phyloP scores from a whole-genome alignment of 2,329 filamentous ascomycete species.

The Arthrinium puccinioides region DNA sequence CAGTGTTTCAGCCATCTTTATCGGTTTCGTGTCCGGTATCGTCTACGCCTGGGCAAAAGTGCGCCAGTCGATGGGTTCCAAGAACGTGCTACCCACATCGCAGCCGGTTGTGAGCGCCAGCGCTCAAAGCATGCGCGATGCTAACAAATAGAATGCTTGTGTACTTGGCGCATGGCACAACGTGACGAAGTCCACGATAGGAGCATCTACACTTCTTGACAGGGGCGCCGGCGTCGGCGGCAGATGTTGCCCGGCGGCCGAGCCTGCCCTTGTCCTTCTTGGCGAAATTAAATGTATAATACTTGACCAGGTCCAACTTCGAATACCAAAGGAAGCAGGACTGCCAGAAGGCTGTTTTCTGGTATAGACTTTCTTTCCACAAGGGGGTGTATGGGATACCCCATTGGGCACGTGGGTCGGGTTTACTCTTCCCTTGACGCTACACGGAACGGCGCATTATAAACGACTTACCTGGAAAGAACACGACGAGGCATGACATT shows the following conservation, averaged over 20 bases:
- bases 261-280: constrained; percentile 5
- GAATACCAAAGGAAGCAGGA: too few relatives aligned
- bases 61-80: constrained; percentile 62
- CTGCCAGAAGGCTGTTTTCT: constrained; percentile 1
- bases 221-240: too few relatives aligned
- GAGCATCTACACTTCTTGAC: constrained; percentile 3
- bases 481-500: too few relatives aligned
- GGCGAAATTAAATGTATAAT: constrained; percentile 20
- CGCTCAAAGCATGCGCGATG: constrained; percentile 83
- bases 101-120: constrained; percentile 81
- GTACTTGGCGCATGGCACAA: neutral
- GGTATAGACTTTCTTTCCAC: constrained; percentile 4
- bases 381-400: neutral
- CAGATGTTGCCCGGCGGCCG: neutral
- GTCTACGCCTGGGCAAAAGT: constrained; percentile 87
- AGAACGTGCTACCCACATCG: constrained; percentile 61
- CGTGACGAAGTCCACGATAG: constrained; percentile 2
- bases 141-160: constrained; percentile 49
- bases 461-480: too few relatives aligned
- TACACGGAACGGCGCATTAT: constrained; percentile 5
- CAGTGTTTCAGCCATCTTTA: constrained; percentile 81
- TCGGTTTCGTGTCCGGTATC: constrained; percentile 88
- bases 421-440: neutral
- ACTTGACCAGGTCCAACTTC: too few relatives aligned
- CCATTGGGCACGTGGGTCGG: constrained; percentile 1